phyloP scores from a whole-genome alignment of 2,329 filamentous ascomycete genomes.

The Sporothrix brasiliensis region DNA sequence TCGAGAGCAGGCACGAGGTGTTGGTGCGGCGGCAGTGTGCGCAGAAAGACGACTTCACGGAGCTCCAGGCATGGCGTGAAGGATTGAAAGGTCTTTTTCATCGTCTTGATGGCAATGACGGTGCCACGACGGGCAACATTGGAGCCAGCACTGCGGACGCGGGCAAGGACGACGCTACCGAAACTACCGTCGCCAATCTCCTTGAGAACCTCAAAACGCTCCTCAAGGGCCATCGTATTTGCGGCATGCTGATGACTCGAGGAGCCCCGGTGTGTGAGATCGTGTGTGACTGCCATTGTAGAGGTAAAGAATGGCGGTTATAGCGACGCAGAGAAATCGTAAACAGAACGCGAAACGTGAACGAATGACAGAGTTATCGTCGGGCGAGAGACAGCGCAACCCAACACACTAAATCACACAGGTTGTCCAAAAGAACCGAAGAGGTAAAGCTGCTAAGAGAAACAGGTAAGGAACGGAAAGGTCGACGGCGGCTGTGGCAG shows the following conservation, averaged over 20 bases:
- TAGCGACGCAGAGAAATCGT: too few relatives aligned
- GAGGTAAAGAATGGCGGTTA: neutral
- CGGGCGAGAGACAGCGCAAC: neutral
- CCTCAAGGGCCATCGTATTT: slow-evolving; percentile 70
- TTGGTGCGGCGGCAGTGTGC: slow-evolving; percentile 81
- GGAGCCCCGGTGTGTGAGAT: slow-evolving; percentile 70
- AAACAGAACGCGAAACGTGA: too few relatives aligned
- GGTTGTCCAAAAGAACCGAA: neutral
- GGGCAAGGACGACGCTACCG: slow-evolving; percentile 88
- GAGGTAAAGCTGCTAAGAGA: neutral
- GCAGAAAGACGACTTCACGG: slow-evolving; percentile 93
- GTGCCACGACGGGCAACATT: slow-evolving; percentile 87
- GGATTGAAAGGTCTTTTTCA: slow-evolving; percentile 99
- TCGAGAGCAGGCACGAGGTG: slow-evolving; percentile 97
- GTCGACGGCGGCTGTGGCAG: slow-evolving; percentile 6
- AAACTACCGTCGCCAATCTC: slow-evolving; percentile 99
- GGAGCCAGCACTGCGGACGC: slow-evolving; percentile 87
- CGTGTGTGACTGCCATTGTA: slow-evolving; percentile 76
- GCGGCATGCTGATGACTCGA: slow-evolving; percentile 54
- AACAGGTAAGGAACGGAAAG: slow-evolving; percentile 25
- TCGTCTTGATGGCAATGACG: slow-evolving; percentile 97
- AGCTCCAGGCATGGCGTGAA: slow-evolving; percentile 88
- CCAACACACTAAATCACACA: neutral
- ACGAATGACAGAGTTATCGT: neutral
- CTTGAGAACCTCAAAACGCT: slow-evolving; percentile 95